A percentile compares a stretch with the other conserved stretches of the same genome.
Evolutionary conservation across 208 protist genomes (phyloP).

Genomic region (Lotmaria passim): DNA sequence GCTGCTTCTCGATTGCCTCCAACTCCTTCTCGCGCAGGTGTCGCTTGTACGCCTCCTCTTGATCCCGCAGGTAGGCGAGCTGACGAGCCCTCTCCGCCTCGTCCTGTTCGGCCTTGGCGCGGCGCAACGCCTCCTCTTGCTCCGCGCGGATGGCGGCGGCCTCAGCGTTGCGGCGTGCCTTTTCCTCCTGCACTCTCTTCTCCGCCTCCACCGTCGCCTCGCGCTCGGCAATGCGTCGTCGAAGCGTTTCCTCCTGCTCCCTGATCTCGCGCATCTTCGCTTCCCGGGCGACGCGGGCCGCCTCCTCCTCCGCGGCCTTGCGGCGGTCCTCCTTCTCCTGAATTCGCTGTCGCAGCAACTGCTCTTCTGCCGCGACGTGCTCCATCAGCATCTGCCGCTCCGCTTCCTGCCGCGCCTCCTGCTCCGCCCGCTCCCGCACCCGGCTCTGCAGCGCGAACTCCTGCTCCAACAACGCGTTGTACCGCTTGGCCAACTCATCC

Average conservation of each 20-base stretch:
- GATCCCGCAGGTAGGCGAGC: slow-evolving; percentile 49
- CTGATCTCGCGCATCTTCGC: slow-evolving; percentile 49
- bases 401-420: slow-evolving; percentile 31
- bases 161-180: slow-evolving; percentile 38
- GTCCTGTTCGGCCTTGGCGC: slow-evolving; percentile 30
- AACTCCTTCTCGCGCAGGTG: slow-evolving; percentile 59
- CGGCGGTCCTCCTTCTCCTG: slow-evolving; percentile 52
- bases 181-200: slow-evolving; percentile 16
- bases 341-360: slow-evolving; percentile 61
- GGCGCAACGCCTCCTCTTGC: slow-evolving; percentile 49
- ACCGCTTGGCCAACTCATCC: slow-evolving; percentile 34
- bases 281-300: slow-evolving; percentile 34
- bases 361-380: slow-evolving; percentile 67
- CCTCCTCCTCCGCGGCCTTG: slow-evolving; percentile 43
- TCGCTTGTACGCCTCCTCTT: slow-evolving; percentile 62
- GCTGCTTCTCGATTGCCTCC: slow-evolving; percentile 40
- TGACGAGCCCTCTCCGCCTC: slow-evolving; percentile 43
- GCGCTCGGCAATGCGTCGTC: slow-evolving; percentile 51
- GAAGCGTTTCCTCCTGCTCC: slow-evolving; percentile 79
- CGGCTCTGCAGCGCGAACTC: slow-evolving; percentile 50
- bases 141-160: slow-evolving; percentile 29
- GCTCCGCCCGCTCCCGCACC: slow-evolving; percentile 38
- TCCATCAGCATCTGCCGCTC: slow-evolving; percentile 50
- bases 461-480: slow-evolving; percentile 39
- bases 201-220: slow-evolving; percentile 30